Percentiles rank a stretch among this genome's conserved stretches.
Conservation (phyloP, 495 filamentous ascomycete species). For the Entonaema liquescens region DNA sequence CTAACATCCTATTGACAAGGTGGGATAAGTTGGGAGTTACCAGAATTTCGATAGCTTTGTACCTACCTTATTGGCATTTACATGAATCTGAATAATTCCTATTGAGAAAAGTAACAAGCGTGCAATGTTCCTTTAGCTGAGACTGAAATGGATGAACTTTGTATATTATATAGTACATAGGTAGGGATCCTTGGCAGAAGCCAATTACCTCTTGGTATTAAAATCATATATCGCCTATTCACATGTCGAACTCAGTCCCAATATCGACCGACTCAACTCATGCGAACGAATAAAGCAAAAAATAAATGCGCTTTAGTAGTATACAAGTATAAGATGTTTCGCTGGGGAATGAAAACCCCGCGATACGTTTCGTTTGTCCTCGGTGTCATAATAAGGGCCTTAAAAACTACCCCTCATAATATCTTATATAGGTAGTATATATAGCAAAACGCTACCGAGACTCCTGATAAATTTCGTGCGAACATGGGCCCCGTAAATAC, state of each 20-base stretch:
- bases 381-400: slow-evolving; percentile 2
- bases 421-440: slow-evolving; percentile 18
- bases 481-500: slow-evolving; percentile 23
- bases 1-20: no score
- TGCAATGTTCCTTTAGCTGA: no score
- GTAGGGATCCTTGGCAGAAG: not conserved
- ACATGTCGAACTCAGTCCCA: not conserved
- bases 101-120: no score
- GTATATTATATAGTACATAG: not conserved
- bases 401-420: slow-evolving; percentile 20
- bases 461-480: slow-evolving; percentile 26
- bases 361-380: not conserved
- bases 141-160: not conserved
- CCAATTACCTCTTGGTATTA: not conserved
- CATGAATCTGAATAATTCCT: no score
- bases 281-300: not conserved
- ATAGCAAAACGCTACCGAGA: slow-evolving; percentile 29
- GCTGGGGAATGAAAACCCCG: not conserved
- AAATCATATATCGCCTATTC: not conserved
- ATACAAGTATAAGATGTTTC: slow-evolving; percentile 11
- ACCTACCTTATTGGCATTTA: no score
- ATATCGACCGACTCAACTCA: slow-evolving; percentile 1
- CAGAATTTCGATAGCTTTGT: no score
- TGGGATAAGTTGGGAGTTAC: no score
- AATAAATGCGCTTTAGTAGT: not conserved